phyloP scores from a whole-genome alignment of 1,284 basidiomycete species.

The Ceratobasidium sp. region DNA sequence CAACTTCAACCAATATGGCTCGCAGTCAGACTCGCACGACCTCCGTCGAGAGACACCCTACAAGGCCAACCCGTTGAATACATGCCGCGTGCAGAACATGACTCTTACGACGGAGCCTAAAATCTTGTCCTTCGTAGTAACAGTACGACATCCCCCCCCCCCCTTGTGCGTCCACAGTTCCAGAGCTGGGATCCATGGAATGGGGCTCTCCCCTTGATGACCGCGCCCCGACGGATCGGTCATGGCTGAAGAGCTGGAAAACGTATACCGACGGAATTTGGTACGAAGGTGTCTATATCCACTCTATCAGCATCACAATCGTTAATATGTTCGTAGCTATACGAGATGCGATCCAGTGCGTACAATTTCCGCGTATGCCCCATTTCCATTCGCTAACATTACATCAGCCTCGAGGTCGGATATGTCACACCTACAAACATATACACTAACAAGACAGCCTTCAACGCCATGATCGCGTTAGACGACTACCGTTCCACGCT shows the following conservation, averaged over 20 bases:
- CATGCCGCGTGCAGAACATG: conserved; percentile 24
- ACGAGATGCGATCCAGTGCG: conserved; percentile 18
- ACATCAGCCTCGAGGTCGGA: conserved; percentile 5
- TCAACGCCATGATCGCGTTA: background rate
- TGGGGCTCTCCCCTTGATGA: background rate
- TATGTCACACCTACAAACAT: conserved; percentile 2
- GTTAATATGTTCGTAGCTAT: conserved; percentile 1
- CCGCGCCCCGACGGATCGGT: background rate
- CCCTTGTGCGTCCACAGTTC: no score
- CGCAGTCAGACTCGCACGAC: background rate
- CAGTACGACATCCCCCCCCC: background rate
- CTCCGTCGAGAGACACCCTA: conserved; percentile 2
- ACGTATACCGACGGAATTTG: background rate
- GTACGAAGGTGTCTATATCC: background rate
- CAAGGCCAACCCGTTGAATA: conserved; percentile 17
- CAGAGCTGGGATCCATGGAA: background rate
- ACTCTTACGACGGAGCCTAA: conserved; percentile 10
- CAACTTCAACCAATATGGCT: background rate
- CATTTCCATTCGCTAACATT: background rate
- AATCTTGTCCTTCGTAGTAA: conserved; percentile 1
- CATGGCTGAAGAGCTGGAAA: background rate
- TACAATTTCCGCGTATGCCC: background rate
- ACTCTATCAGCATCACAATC: conserved; percentile 1
- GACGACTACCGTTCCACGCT: background rate
- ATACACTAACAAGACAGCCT: conserved; percentile 3